Conservation (phyloP, 2,329 filamentous ascomycete species). For the Fusarium sp. region DNA sequence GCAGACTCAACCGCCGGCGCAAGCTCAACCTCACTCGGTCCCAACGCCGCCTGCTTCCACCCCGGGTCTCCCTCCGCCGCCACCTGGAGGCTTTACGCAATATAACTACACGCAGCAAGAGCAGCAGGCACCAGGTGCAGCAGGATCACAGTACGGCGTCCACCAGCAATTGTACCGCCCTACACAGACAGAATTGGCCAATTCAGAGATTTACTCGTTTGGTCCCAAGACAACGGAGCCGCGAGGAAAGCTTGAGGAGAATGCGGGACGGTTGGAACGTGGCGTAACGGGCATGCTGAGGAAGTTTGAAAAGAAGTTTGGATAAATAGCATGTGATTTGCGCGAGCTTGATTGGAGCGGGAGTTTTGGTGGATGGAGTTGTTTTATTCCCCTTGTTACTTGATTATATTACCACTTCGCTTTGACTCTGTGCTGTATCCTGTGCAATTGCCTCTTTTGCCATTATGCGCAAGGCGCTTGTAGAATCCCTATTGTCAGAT, state of each 20-base stretch:
- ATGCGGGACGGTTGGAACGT: constrained; percentile 75
- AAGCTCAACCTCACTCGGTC: constrained; percentile 47
- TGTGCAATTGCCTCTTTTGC: not conserved
- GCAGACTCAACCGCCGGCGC: constrained; percentile 51
- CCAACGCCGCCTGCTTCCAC: constrained; percentile 53
- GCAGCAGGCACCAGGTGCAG: constrained; percentile 40
- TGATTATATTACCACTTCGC: not conserved
- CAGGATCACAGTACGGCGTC: constrained; percentile 64
- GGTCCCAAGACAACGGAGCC: constrained; percentile 59
- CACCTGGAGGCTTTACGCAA: constrained; percentile 68
- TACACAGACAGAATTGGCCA: constrained; percentile 69
- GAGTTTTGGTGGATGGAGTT: constrained; percentile 26
- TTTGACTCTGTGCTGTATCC: not conserved
- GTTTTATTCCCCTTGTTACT: constrained; percentile 26
- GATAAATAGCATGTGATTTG: constrained; percentile 49
- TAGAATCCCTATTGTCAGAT: not conserved
- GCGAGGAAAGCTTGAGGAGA: constrained; percentile 70
- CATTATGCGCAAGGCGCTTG: too few species aligned
- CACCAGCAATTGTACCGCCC: constrained; percentile 79
- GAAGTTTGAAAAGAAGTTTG: constrained; percentile 83
- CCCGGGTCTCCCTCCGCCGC: constrained; percentile 56
- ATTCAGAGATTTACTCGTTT: constrained; percentile 52
- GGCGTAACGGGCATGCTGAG: constrained; percentile 79
- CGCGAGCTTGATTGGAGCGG: constrained; percentile 15
- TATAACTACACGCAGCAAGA: constrained; percentile 59